phyloP scores from a whole-genome alignment of 2,329 filamentous ascomycete species.

The Colletotrichum falcatum region DNA sequence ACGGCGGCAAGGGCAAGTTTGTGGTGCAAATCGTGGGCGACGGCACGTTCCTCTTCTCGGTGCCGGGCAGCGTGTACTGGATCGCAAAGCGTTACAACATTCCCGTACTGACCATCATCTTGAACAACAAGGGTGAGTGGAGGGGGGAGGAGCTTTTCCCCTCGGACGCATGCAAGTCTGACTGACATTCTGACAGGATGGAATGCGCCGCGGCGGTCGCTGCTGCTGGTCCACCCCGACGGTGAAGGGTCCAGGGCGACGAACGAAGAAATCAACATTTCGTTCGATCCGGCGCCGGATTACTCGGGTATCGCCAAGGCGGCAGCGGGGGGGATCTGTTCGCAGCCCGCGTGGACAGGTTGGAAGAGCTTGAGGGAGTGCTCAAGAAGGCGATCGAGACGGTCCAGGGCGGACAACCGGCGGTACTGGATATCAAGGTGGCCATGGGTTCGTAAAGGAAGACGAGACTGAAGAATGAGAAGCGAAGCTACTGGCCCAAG shows the following conservation, averaged over 20 bases:
- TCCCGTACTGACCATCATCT: slow-evolving; percentile 65
- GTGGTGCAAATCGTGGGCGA: slow-evolving; percentile 69
- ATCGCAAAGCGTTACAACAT: slow-evolving; percentile 66
- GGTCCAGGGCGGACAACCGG: slow-evolving; percentile 63
- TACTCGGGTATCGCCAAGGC: slow-evolving; percentile 49
- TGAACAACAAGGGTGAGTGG: slow-evolving; percentile 66
- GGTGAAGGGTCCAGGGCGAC: slow-evolving; percentile 55
- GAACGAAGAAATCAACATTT: slow-evolving; percentile 61
- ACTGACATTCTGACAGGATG: slow-evolving; percentile 48
- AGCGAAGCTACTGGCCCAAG: too few species aligned
- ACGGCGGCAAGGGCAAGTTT: slow-evolving; percentile 59
- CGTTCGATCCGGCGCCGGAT: slow-evolving; percentile 58
- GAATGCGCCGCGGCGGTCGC: slow-evolving; percentile 58
- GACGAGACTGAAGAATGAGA: background rate
- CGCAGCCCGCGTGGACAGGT: slow-evolving; percentile 60
- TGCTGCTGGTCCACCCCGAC: slow-evolving; percentile 58
- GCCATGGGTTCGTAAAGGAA: slow-evolving; percentile 54
- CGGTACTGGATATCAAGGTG: slow-evolving; percentile 67
- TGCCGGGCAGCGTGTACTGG: slow-evolving; percentile 68
- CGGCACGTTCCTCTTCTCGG: slow-evolving; percentile 67
- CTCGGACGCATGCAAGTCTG: background rate
- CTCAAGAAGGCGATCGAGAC: slow-evolving; percentile 62
- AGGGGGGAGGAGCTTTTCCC: slow-evolving; percentile 32
- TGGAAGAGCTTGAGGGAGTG: slow-evolving; percentile 59
- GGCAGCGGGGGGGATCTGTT: slow-evolving; percentile 61